Percentiles rank a stretch among this genome's conserved stretches.
Conservation (phyloP, 2,329 filamentous ascomycete species). For the Clonostachys sp. region DNA sequence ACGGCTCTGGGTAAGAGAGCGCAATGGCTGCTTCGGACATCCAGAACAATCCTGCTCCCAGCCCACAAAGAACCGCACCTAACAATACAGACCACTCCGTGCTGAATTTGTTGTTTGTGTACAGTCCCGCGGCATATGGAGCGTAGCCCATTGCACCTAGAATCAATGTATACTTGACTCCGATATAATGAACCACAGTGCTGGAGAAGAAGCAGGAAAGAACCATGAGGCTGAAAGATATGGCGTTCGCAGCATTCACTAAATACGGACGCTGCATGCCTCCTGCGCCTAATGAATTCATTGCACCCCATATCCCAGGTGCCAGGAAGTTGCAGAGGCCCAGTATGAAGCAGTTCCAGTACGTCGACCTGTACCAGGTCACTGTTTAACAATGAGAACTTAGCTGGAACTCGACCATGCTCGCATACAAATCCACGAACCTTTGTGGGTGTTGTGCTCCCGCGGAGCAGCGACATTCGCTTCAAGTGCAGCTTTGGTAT, state of each 20-base stretch:
- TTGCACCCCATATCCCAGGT: constrained; percentile 41
- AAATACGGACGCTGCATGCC: constrained; percentile 42
- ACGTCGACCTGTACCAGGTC: constrained; percentile 13
- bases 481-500: too few relatives aligned
- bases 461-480: too few relatives aligned
- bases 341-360: constrained; percentile 28
- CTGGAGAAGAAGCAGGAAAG: constrained; percentile 42
- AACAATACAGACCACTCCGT: constrained; percentile 46
- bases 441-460: too few relatives aligned
- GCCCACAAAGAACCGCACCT: constrained; percentile 39
- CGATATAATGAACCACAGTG: constrained; percentile 42
- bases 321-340: constrained; percentile 45
- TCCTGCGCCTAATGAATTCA: constrained; percentile 32
- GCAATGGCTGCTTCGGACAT: constrained; percentile 43
- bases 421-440: too few relatives aligned
- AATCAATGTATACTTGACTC: constrained; percentile 36
- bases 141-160: constrained; percentile 41
- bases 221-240: constrained; percentile 39
- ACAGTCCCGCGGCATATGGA: constrained; percentile 39
- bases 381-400: neutral
- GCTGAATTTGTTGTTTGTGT: constrained; percentile 43
- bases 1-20: constrained; percentile 40
- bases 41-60: constrained; percentile 46
- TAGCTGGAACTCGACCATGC: too few relatives aligned
- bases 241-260: constrained; percentile 44